Percentiles rank a stretch among this genome's conserved stretches.
Conservation (phyloP, 495 filamentous ascomycete species). For the Xylaria grammica region DNA sequence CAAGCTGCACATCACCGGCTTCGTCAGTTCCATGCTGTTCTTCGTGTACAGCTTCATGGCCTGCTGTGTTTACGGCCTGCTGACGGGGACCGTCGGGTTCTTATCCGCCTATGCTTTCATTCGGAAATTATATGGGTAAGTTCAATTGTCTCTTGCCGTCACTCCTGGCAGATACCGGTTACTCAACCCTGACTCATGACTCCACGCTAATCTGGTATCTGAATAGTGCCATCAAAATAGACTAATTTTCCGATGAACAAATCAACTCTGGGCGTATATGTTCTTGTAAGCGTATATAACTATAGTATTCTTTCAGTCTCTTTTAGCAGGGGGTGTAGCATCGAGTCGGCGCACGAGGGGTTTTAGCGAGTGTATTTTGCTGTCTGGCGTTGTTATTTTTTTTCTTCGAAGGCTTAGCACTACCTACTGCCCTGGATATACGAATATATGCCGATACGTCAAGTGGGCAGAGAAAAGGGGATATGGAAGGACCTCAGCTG, state of each 20-base stretch:
- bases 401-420: too few species aligned
- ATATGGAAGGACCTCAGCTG: too few species aligned
- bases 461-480: neutral
- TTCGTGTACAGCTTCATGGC: constrained; percentile 84
- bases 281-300: constrained; percentile 27
- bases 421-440: too few species aligned
- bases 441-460: neutral
- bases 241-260: constrained; percentile 23
- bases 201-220: constrained; percentile 22
- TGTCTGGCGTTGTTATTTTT: too few species aligned
- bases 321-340: neutral
- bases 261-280: neutral
- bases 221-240: constrained; percentile 43
- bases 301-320: constrained; percentile 23
- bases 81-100: constrained; percentile 89
- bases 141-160: constrained; percentile 18
- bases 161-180: neutral
- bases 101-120: constrained; percentile 89
- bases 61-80: constrained; percentile 80
- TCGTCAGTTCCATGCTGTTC: constrained; percentile 81
- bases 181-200: neutral
- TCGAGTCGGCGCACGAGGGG: constrained; percentile 3
- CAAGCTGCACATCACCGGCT: constrained; percentile 82
- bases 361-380: too few species aligned
- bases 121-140: constrained; percentile 84